Percentiles rank a stretch among this genome's conserved stretches.
Evolutionary conservation across 441 rosid species (phyloP).

Genomic region (Theobroma grandiflorum): DNA sequence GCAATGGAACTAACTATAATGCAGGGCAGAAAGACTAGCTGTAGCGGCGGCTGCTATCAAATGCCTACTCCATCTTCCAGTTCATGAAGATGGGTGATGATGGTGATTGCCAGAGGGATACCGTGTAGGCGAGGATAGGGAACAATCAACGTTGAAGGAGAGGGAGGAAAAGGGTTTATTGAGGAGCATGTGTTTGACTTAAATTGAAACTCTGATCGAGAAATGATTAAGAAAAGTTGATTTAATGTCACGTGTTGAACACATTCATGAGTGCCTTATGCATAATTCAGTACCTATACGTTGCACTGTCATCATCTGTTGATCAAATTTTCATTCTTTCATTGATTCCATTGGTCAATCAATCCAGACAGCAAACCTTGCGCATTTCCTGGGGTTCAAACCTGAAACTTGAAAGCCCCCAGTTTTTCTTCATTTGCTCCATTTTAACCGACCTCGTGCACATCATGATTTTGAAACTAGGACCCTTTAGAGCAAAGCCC

Average conservation of each 20-base stretch:
- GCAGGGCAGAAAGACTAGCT: neutral
- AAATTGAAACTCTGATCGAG: too few species aligned
- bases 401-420: neutral
- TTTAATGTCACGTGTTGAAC: too few species aligned
- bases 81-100: neutral
- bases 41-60: neutral
- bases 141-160: neutral
- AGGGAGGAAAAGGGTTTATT: neutral
- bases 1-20: neutral
- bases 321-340: neutral
- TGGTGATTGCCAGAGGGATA: neutral
- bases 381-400: too few species aligned
- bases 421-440: neutral
- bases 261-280: too few species aligned
- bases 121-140: neutral
- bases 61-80: neutral
- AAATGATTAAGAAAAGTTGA: too few species aligned
- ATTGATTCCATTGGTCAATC: neutral
- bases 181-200: too few species aligned
- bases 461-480: neutral
- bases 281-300: too few species aligned
- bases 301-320: too few species aligned
- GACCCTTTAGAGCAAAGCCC: neutral
- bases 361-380: too few species aligned
- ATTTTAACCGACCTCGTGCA: neutral